These are phyloP conservation scores for Solanum aculeatissimum DNA, from an alignment of 305 asterid species.

Conservation along the genomic window DNA sequence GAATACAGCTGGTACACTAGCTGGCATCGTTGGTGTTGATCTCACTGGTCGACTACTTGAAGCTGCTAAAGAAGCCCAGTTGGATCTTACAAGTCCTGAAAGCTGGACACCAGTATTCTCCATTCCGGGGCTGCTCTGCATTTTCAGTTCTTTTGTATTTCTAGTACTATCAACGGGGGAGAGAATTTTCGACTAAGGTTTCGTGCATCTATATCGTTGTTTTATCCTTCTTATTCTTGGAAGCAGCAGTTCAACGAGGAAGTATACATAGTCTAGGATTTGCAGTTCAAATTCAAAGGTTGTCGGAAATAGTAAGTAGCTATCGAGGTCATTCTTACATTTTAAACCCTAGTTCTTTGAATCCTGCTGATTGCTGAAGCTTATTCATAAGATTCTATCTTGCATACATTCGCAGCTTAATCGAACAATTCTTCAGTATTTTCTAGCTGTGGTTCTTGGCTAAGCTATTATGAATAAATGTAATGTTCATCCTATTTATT, in stretches of 20 bases:
- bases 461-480: neutral
- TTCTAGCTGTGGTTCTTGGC: neutral
- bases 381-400: neutral
- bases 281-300: neutral
- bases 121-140: conserved; percentile 82
- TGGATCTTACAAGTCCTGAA: conserved; percentile 78
- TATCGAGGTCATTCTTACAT: neutral
- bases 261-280: neutral
- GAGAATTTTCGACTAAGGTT: conserved; percentile 75
- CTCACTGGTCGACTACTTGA: conserved; percentile 92
- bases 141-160: conserved; percentile 64
- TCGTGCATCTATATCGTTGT: neutral
- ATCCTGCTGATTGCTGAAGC: neutral
- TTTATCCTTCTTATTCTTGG: neutral
- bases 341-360: neutral
- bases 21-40: conserved; percentile 90
- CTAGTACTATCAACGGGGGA: conserved; percentile 78
- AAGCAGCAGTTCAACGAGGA: neutral
- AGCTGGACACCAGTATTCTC: conserved; percentile 83
- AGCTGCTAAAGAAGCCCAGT: conserved; percentile 58
- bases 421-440: neutral
- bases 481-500: neutral
- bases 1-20: conserved; percentile 92
- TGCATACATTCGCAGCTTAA: neutral
- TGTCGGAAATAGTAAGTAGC: neutral